These are phyloP conservation scores for Penicillium crustosum DNA, from an alignment of 2,329 filamentous ascomycete species.

Conservation along the genomic window DNA sequence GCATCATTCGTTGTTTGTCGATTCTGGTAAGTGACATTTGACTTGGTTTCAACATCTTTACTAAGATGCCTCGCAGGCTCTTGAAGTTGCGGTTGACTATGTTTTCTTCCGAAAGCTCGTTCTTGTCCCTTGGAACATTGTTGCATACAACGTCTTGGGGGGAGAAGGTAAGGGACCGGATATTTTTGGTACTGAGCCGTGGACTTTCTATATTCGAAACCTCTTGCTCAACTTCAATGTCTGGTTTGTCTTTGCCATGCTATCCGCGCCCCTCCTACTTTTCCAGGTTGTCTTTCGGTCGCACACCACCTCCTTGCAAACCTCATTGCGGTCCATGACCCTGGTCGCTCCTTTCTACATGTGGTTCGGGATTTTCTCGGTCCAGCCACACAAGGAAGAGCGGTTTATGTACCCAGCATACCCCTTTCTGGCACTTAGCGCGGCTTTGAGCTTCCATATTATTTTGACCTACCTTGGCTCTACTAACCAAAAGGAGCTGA, in stretches of 20 bases:
- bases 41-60: background rate
- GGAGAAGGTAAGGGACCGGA: constrained; percentile 75
- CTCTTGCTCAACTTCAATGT: constrained; percentile 91
- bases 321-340: constrained; percentile 71
- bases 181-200: constrained; percentile 93
- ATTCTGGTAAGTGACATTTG: constrained; percentile 62
- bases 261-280: constrained; percentile 71
- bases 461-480: constrained; percentile 73
- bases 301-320: constrained; percentile 64
- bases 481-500: constrained; percentile 63
- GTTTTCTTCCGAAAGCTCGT: constrained; percentile 81
- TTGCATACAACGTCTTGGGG: constrained; percentile 92
- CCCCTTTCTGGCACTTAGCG: constrained; percentile 84
- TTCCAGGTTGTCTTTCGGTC: constrained; percentile 67
- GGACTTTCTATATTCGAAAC: constrained; percentile 95
- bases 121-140: constrained; percentile 85
- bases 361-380: constrained; percentile 87
- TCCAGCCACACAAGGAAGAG: constrained; percentile 96
- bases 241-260: constrained; percentile 80
- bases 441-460: constrained; percentile 79
- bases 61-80: constrained; percentile 50
- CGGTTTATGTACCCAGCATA: constrained; percentile 98
- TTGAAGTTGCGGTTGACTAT: constrained; percentile 71
- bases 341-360: constrained; percentile 87
- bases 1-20: constrained; percentile 63